Percentiles rank a stretch among this genome's conserved stretches.
Conservation (phyloP, 1,284 basidiomycete genomes). For the Irpex sp. region DNA sequence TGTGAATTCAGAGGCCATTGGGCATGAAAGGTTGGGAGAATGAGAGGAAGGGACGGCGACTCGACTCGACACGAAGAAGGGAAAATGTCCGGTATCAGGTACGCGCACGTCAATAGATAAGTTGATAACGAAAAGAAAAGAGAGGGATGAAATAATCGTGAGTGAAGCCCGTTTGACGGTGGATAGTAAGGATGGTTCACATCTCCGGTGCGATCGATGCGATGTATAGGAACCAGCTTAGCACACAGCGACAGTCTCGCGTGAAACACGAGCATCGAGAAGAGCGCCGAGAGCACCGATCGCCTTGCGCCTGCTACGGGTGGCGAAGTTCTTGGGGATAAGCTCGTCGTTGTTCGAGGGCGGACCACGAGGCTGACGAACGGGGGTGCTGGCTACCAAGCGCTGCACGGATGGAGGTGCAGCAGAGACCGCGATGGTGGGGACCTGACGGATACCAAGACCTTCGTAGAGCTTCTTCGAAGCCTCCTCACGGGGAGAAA, state of each 20-base stretch:
- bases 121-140: constrained; percentile 14
- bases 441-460: constrained; percentile 64
- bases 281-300: constrained; percentile 73
- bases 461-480: constrained; percentile 82
- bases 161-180: neutral
- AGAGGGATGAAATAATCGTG: constrained; percentile 21
- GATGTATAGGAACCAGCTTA: constrained; percentile 30
- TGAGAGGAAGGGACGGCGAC: constrained; percentile 20
- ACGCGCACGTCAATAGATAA: constrained; percentile 28
- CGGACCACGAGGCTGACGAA: constrained; percentile 83
- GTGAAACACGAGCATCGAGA: constrained; percentile 70
- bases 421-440: constrained; percentile 29
- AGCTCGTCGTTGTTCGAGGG: constrained; percentile 84
- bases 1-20: neutral
- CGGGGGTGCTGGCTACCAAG: constrained; percentile 50
- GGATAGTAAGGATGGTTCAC: neutral
- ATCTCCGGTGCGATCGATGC: neutral
- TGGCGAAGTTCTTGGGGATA: constrained; percentile 86
- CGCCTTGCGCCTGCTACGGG: constrained; percentile 74
- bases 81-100: constrained; percentile 21
- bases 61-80: constrained; percentile 19
- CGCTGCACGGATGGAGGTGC: constrained; percentile 38
- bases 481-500: constrained; percentile 78
- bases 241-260: constrained; percentile 57
- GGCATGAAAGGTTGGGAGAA: neutral